Evolutionary conservation across 495 filamentous ascomycete species (phyloP).

Genomic region (Gamarada debralockiae): DNA sequence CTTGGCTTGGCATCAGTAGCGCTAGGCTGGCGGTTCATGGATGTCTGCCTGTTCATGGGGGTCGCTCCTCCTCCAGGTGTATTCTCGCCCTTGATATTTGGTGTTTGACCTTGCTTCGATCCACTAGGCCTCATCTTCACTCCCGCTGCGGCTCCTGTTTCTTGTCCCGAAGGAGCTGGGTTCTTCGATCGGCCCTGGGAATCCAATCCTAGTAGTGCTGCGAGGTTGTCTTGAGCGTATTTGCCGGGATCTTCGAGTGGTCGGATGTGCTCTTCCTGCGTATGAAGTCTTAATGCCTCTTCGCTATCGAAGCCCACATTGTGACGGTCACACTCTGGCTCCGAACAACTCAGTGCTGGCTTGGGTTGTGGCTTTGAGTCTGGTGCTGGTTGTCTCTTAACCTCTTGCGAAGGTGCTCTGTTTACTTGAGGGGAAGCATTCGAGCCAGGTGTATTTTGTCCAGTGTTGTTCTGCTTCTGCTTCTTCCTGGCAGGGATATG

Average conservation of each 20-base stretch:
- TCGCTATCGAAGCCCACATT: conserved; percentile 48
- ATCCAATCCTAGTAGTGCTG: conserved; percentile 40
- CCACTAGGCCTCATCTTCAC: conserved; percentile 19
- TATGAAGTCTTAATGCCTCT: conserved; percentile 46
- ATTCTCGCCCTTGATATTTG: conserved; percentile 30
- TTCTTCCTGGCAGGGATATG: conserved; percentile 53
- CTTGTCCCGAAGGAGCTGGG: conserved; percentile 10
- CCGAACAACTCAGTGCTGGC: conserved; percentile 16
- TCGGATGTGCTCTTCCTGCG: conserved; percentile 49
- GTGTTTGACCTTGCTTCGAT: conserved; percentile 41
- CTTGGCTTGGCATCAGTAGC: conserved; percentile 27
- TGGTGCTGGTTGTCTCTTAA: conserved; percentile 34
- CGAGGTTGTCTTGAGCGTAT: conserved; percentile 43
- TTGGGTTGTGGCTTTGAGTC: conserved; percentile 34
- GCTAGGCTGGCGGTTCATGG: conserved; percentile 45
- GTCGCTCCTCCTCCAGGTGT: conserved; percentile 27
- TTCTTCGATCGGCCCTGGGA: conserved; percentile 36
- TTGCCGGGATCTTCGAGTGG: conserved; percentile 48
- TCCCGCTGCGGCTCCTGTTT: background rate
- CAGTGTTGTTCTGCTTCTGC: conserved; percentile 34
- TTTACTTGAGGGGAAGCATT: conserved; percentile 44
- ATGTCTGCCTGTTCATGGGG: conserved; percentile 42
- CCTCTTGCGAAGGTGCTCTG: conserved; percentile 40
- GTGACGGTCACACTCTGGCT: conserved; percentile 25
- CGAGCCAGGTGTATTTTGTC: conserved; percentile 20